These are phyloP conservation scores for Fraxinus sp. DNA, from an alignment of 305 asterid species.

Conservation along the genomic window DNA sequence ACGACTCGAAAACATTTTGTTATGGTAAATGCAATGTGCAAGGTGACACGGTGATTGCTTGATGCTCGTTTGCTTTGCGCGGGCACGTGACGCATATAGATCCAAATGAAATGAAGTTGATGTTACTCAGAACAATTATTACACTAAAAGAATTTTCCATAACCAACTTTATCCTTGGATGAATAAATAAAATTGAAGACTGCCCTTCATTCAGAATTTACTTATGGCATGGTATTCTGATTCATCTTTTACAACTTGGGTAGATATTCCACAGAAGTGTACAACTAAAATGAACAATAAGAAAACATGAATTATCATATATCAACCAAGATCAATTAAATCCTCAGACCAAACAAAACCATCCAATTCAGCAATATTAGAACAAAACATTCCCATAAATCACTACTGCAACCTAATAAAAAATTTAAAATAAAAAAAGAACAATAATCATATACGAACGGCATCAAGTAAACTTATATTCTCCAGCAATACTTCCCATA, in stretches of 20 bases:
- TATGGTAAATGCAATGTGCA: background rate
- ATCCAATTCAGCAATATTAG: background rate
- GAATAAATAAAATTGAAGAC: background rate
- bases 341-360: background rate
- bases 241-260: background rate
- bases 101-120: background rate
- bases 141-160: background rate
- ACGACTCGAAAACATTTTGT: background rate
- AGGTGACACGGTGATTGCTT: background rate
- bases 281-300: background rate
- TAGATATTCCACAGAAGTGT: background rate
- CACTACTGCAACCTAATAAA: background rate
- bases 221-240: background rate
- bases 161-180: background rate
- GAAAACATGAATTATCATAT: background rate
- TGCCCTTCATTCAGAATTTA: background rate
- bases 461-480: background rate
- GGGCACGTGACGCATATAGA: background rate
- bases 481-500: conserved; percentile 14
- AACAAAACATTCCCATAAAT: background rate
- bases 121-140: background rate
- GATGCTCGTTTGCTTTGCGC: background rate
- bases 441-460: background rate
- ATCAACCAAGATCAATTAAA: background rate
- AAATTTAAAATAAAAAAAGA: background rate